A percentile compares a stretch with the other conserved stretches of the same genome.
Conservation (phyloP, 306 rosid genomes). For the Chamaecrista fasciculata region DNA sequence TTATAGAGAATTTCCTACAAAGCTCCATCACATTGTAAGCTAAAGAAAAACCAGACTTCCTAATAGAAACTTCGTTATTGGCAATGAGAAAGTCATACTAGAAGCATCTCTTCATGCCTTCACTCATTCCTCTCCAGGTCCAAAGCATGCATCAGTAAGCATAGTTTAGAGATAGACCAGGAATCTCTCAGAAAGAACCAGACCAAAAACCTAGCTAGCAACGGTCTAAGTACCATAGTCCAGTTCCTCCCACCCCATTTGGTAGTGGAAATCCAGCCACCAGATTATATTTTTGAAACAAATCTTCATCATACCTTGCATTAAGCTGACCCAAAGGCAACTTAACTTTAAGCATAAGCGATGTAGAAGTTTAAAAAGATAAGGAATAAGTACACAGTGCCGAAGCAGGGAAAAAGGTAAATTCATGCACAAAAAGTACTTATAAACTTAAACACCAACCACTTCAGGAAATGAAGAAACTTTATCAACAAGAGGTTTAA, state of each 20-base stretch:
- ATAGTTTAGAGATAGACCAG: background rate
- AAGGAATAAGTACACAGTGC: constrained; percentile 12
- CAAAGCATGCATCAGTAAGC: constrained; percentile 1
- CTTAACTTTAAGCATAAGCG: background rate
- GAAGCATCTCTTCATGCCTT: background rate
- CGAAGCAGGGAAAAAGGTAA: constrained; percentile 10
- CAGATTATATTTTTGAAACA: background rate
- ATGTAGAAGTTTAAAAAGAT: constrained; percentile 4
- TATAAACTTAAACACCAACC: constrained; percentile 53
- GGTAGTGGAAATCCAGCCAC: background rate
- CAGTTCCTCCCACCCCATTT: background rate
- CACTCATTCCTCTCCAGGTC: background rate
- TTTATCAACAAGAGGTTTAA: constrained; percentile 68
- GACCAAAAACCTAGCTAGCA: background rate
- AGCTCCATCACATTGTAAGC: constrained; percentile 2
- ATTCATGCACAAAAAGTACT: constrained; percentile 14
- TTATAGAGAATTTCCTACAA: background rate
- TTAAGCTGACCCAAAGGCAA: background rate
- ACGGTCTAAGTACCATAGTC: background rate
- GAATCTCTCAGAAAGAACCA: background rate
- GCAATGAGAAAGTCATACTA: background rate
- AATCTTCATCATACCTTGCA: background rate
- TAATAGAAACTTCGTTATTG: constrained; percentile 1
- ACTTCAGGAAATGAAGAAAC: constrained; percentile 78
- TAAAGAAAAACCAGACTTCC: constrained; percentile 2